phyloP scores from a whole-genome alignment of 805 yeast genomes.

The Candida ulmi region DNA sequence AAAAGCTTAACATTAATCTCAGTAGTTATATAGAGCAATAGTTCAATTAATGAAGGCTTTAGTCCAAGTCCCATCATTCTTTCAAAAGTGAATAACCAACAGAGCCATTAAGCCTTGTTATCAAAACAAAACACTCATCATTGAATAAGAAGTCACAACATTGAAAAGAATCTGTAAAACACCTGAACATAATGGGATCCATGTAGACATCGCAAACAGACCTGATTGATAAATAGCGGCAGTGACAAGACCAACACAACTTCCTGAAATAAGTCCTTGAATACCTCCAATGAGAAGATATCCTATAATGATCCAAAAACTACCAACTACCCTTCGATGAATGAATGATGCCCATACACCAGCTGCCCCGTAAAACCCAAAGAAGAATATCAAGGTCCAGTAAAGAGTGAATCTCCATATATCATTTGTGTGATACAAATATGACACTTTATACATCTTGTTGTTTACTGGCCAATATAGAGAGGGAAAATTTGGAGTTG shows the following conservation, averaged over 20 bases:
- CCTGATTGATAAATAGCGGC: slow-evolving; percentile 75
- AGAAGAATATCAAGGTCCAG: slow-evolving; percentile 74
- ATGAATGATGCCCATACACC: slow-evolving; percentile 56
- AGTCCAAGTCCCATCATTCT: too few relatives aligned
- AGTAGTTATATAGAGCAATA: too few relatives aligned
- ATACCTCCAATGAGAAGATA: slow-evolving; percentile 52
- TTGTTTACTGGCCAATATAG: slow-evolving; percentile 60
- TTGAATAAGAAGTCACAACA: slow-evolving; percentile 60
- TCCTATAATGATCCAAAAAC: slow-evolving; percentile 35
- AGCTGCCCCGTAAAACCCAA: slow-evolving; percentile 55
- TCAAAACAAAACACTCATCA: slow-evolving; percentile 41
- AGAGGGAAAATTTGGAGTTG: slow-evolving; percentile 76
- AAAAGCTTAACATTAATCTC: too few relatives aligned
- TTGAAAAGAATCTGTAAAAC: slow-evolving; percentile 61
- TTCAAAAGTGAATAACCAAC: too few relatives aligned
- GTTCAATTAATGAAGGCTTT: too few relatives aligned
- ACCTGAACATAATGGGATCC: slow-evolving; percentile 90
- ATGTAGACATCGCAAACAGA: slow-evolving; percentile 81
- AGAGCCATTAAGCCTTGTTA: too few relatives aligned
- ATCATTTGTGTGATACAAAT: slow-evolving; percentile 63
- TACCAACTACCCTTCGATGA: slow-evolving; percentile 35
- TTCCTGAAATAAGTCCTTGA: slow-evolving; percentile 69
- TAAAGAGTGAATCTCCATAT: slow-evolving; percentile 78
- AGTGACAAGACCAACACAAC: slow-evolving; percentile 66
- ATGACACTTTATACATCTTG: slow-evolving; percentile 36